phyloP scores from a whole-genome alignment of 306 rosid species.

The Quercus alba region DNA sequence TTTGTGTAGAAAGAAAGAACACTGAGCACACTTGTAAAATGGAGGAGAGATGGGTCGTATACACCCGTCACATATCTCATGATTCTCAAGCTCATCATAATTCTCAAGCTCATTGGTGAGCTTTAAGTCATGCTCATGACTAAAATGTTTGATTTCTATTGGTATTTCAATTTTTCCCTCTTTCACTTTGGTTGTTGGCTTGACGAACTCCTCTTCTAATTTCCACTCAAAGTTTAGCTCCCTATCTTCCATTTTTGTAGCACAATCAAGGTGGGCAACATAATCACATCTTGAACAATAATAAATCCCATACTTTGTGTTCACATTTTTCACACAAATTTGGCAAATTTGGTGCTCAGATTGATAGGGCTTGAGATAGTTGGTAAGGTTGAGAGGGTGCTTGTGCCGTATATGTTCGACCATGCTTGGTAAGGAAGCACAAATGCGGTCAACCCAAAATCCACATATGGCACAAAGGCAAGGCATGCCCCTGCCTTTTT shows the following conservation, averaged over 20 bases:
- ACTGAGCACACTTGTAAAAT: no score
- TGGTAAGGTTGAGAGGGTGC: background rate
- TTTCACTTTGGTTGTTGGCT: no score
- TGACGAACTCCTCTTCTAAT: background rate
- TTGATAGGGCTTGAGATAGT: background rate
- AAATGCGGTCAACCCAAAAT: background rate
- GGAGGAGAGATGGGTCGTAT: no score
- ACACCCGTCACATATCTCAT: no score
- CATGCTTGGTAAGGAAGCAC: background rate
- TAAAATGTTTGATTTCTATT: no score
- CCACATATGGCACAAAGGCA: background rate
- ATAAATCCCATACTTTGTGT: background rate
- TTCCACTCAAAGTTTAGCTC: background rate
- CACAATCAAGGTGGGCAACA: background rate
- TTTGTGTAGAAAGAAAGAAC: background rate
- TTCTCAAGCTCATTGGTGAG: no score
- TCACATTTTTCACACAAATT: background rate
- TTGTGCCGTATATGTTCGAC: background rate
- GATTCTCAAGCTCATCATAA: no score
- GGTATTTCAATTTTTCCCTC: background rate
- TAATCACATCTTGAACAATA: no score
- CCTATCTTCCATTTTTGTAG: background rate
- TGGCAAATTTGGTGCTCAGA: background rate
- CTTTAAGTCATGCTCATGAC: no score
- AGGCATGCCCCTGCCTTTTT: background rate